A percentile compares a stretch with the other conserved stretches of the same genome.
phyloP scores from a whole-genome alignment of 2,329 filamentous ascomycete species.

The Malbranchea zuffiana region DNA sequence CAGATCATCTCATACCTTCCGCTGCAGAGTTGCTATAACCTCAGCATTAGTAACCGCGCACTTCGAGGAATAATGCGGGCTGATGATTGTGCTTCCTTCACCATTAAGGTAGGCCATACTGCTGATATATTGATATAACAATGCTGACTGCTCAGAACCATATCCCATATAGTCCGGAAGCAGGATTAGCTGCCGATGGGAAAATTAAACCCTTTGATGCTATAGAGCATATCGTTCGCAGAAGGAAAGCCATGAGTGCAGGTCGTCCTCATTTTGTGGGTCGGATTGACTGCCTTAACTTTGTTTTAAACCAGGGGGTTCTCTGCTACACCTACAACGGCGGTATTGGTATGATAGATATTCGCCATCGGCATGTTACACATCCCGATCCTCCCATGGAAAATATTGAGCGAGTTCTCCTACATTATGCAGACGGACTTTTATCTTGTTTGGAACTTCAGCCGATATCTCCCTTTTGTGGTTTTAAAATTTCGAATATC shows the following conservation, averaged over 20 bases:
- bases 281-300: background rate
- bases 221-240: background rate
- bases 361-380: background rate
- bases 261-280: background rate
- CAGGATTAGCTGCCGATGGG: background rate
- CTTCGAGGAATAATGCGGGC: too few relatives aligned
- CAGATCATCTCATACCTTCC: too few relatives aligned
- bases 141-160: slow-evolving; percentile 1
- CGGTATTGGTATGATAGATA: background rate
- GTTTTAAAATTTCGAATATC: slow-evolving; percentile 1
- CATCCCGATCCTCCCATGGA: background rate
- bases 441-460: background rate
- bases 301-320: background rate
- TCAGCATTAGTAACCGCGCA: too few relatives aligned
- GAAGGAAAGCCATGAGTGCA: background rate
- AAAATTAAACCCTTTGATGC: background rate
- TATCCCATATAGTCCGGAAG: background rate
- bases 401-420: background rate
- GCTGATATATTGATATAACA: too few relatives aligned
- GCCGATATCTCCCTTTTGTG: too few relatives aligned
- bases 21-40: too few relatives aligned
- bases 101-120: too few relatives aligned
- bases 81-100: too few relatives aligned
- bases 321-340: background rate
- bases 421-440: background rate